A percentile compares a stretch with the other conserved stretches of the same genome.
phyloP scores from a whole-genome alignment of 1,284 basidiomycete species.

The Fomes fomentarius region DNA sequence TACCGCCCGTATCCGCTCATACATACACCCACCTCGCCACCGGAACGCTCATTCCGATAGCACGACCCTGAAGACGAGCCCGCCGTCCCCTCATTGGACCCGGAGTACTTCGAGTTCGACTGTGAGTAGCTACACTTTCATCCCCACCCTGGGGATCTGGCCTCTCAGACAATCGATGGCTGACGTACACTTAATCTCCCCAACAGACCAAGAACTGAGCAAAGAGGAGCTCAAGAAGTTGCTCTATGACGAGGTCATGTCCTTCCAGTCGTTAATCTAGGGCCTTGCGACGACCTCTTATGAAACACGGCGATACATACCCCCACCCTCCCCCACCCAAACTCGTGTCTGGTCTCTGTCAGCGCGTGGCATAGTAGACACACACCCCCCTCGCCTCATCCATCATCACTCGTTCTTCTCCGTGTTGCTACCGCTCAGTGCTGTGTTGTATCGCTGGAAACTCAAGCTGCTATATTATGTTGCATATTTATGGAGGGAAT shows the following conservation, averaged over 20 bases:
- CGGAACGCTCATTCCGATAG: constrained; percentile 41
- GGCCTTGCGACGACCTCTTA: constrained; percentile 9
- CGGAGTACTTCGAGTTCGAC: constrained; percentile 88
- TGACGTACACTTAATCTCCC: too few species aligned
- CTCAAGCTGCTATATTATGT: constrained; percentile 15
- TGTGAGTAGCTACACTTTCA: constrained; percentile 44
- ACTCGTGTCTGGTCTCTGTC: too few species aligned
- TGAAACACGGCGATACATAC: not conserved
- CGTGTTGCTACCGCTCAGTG: not conserved
- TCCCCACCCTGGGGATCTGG: not conserved
- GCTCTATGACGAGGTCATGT: constrained; percentile 69
- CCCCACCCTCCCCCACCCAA: not conserved
- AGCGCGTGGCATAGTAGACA: too few species aligned
- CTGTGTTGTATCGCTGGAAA: constrained; percentile 3
- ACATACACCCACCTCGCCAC: not conserved
- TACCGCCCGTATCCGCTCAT: not conserved
- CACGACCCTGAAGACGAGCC: constrained; percentile 90
- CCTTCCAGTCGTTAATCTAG: constrained; percentile 62
- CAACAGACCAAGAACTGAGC: constrained; percentile 78
- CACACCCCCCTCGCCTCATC: not conserved
- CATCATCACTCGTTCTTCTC: not conserved
- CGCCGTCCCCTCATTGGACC: constrained; percentile 70
- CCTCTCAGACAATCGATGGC: too few species aligned
- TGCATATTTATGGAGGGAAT: constrained; percentile 26
- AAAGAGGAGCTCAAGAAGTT: constrained; percentile 76